Conservation (phyloP, 1,284 basidiomycete species). For the Dichomitus squalens region DNA sequence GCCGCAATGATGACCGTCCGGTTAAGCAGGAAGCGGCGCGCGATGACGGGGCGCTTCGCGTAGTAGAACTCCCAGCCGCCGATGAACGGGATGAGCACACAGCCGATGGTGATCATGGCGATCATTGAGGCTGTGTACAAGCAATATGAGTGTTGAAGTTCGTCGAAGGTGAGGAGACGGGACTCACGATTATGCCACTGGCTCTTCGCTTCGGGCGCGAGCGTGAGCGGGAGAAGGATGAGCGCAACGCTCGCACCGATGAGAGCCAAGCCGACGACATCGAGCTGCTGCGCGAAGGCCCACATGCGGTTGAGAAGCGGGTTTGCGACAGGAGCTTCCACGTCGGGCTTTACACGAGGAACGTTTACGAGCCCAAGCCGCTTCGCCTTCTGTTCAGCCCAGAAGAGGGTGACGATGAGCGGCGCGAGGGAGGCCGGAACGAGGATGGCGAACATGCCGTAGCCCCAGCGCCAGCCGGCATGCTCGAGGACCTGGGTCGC, state of each 20-base stretch:
- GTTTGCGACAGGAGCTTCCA: background rate
- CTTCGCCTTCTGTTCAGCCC: constrained; percentile 70
- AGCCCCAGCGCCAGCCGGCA: constrained; percentile 77
- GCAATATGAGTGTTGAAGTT: background rate
- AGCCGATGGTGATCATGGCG: constrained; percentile 55
- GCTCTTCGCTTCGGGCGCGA: constrained; percentile 41
- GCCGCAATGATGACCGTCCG: constrained; percentile 61
- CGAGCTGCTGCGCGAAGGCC: constrained; percentile 50
- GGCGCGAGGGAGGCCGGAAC: constrained; percentile 57
- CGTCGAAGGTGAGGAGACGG: background rate
- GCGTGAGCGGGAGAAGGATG: constrained; percentile 63
- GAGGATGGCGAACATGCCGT: constrained; percentile 72
- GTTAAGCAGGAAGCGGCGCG: constrained; percentile 59
- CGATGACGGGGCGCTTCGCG: constrained; percentile 54
- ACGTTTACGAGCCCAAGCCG: constrained; percentile 45
- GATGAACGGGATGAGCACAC: constrained; percentile 46
- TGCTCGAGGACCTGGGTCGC: constrained; percentile 56
- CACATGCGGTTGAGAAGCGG: constrained; percentile 29
- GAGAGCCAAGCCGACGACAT: constrained; percentile 61
- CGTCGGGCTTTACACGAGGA: background rate
- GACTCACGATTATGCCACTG: constrained; percentile 38
- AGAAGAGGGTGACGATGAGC: constrained; percentile 67
- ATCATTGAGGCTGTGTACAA: constrained; percentile 50
- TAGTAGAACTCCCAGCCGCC: constrained; percentile 51
- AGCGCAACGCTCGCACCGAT: constrained; percentile 54